Percentiles rank a stretch among this genome's conserved stretches.
Evolutionary conservation across 495 filamentous ascomycete species (phyloP).

Genomic region (Glarea lozoyensis): DNA sequence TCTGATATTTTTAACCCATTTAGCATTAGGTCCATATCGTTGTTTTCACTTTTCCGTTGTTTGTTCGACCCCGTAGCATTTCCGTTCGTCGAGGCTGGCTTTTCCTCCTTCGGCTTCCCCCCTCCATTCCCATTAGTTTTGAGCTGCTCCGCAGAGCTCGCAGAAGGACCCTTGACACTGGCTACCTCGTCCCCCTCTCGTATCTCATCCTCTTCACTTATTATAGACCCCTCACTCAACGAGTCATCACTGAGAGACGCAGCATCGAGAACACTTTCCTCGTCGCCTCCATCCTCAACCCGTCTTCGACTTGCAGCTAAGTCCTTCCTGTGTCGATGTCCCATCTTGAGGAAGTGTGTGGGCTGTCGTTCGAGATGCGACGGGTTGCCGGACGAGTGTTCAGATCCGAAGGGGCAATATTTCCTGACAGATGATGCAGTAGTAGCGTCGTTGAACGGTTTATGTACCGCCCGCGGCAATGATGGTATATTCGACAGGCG

Average conservation of each 20-base stretch:
- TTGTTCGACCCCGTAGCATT: conserved; percentile 15
- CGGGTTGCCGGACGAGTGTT: conserved; percentile 20
- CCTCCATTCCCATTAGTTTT: conserved; percentile 15
- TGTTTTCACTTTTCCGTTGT: conserved; percentile 25
- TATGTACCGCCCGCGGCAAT: conserved; percentile 24
- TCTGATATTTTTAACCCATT: conserved; percentile 66
- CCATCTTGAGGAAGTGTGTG: conserved; percentile 40
- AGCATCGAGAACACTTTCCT: conserved; percentile 57
- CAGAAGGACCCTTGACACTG: conserved; percentile 50
- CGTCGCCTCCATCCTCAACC: conserved; percentile 72
- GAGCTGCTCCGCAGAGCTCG: conserved; percentile 27
- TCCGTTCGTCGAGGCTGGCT: conserved; percentile 8
- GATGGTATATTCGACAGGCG: conserved; percentile 7
- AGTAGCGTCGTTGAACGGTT: conserved; percentile 16
- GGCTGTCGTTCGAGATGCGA: conserved; percentile 18
- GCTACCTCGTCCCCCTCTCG: conserved; percentile 55
- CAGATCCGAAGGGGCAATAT: conserved; percentile 19
- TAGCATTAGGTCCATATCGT: conserved; percentile 85
- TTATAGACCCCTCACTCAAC: conserved; percentile 68
- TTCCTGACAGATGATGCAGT: conserved; percentile 23
- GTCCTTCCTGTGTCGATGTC: conserved; percentile 55
- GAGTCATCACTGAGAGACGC: conserved; percentile 74
- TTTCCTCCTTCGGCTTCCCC: conserved; percentile 7
- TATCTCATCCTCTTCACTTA: conserved; percentile 65
- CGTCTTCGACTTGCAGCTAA: conserved; percentile 67